Conservation (phyloP, 2,329 filamentous ascomycete genomes). For the Penicillium psychrosexuale region DNA sequence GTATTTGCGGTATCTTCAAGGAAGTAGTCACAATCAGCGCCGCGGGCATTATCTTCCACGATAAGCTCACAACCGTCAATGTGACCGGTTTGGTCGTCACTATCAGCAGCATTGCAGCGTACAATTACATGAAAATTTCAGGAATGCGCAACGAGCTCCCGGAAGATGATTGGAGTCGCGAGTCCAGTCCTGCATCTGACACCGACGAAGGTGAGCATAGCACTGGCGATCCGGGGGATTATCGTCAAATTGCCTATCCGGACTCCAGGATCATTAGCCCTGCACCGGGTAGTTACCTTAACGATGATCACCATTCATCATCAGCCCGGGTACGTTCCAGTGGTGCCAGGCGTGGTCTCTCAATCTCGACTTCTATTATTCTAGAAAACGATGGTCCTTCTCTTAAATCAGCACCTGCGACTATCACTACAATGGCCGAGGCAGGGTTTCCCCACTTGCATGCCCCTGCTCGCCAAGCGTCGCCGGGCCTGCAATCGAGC, state of each 20-base stretch:
- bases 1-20: slow-evolving; percentile 97
- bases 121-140: slow-evolving; percentile 91
- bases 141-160: slow-evolving; percentile 79
- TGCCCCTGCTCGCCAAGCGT: slow-evolving; percentile 18
- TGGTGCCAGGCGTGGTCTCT: slow-evolving; percentile 31
- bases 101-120: slow-evolving; percentile 77
- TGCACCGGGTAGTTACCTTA: slow-evolving; percentile 12
- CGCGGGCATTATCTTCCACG: slow-evolving; percentile 82
- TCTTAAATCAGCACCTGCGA: slow-evolving; percentile 33
- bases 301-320: slow-evolving; percentile 28
- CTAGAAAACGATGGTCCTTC: slow-evolving; percentile 30
- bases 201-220: slow-evolving; percentile 26
- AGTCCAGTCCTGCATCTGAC: slow-evolving; percentile 28
- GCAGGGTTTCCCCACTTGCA: slow-evolving; percentile 21
- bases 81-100: slow-evolving; percentile 83
- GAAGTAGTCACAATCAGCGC: slow-evolving; percentile 94
- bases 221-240: slow-evolving; percentile 24
- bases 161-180: slow-evolving; percentile 36
- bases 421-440: slow-evolving; percentile 28
- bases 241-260: slow-evolving; percentile 25
- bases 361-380: slow-evolving; percentile 31
- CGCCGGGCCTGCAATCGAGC: slow-evolving; percentile 29
- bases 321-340: slow-evolving; percentile 31
- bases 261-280: slow-evolving; percentile 23
- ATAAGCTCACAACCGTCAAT: slow-evolving; percentile 83